phyloP scores from a whole-genome alignment of 2,329 filamentous ascomycete genomes.

The Aspergillus carbonarius region DNA sequence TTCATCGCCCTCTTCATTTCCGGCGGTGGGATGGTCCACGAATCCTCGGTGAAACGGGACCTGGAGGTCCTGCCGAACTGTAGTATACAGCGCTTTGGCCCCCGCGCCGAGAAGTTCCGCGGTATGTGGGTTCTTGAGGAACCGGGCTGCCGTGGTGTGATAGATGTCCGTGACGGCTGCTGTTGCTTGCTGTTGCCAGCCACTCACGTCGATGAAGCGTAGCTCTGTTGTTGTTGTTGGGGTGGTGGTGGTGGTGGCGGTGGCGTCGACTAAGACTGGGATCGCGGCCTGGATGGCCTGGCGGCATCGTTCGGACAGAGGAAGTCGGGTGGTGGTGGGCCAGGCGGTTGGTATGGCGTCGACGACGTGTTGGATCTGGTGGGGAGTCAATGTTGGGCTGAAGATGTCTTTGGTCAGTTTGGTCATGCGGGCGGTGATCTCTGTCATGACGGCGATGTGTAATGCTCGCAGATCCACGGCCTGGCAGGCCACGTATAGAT shows the following conservation, averaged over 20 bases:
- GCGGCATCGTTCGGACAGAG: not conserved
- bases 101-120: slow-evolving; percentile 19
- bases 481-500: slow-evolving; percentile 58
- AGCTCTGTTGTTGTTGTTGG: not conserved
- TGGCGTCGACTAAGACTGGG: not conserved
- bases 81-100: slow-evolving; percentile 31
- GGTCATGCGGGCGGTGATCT: slow-evolving; percentile 12
- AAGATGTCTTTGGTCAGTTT: slow-evolving; percentile 14
- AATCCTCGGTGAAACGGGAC: slow-evolving; percentile 33
- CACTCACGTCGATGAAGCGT: not conserved
- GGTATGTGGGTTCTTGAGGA: slow-evolving; percentile 17
- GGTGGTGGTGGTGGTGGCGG: too few relatives aligned
- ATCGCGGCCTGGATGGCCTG: not conserved
- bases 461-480: slow-evolving; percentile 53
- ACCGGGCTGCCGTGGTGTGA: slow-evolving; percentile 11
- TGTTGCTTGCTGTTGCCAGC: not conserved
- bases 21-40: slow-evolving; percentile 22
- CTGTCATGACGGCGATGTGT: slow-evolving; percentile 28
- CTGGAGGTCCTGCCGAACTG: slow-evolving; percentile 31
- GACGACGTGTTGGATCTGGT: not conserved
- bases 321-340: not conserved
- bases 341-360: not conserved
- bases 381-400: not conserved
- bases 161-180: slow-evolving; percentile 8
- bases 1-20: slow-evolving; percentile 11